phyloP scores from a whole-genome alignment of 352 stramenopile species.

The Globisporangium carolinianum region DNA sequence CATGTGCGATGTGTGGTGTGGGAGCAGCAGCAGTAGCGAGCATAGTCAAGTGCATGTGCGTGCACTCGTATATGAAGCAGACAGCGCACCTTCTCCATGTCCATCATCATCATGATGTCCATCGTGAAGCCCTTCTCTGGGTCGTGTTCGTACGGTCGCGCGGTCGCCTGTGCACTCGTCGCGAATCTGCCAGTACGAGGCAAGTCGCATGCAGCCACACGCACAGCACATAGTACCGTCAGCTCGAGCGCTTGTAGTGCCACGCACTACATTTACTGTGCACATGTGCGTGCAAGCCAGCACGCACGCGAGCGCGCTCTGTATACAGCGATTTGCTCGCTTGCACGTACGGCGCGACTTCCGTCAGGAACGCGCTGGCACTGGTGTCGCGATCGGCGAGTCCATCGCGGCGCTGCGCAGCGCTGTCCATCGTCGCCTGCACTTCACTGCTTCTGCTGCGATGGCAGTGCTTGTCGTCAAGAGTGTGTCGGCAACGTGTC shows the following conservation, averaged over 20 bases:
- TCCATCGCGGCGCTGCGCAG: no score
- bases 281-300: neutral
- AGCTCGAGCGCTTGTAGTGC: no score
- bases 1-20: no score
- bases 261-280: no score
- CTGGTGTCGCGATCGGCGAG: neutral
- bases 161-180: neutral
- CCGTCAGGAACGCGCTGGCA: conserved; percentile 13
- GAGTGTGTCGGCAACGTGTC: no score
- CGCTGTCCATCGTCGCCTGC: no score
- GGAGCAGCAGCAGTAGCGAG: neutral
- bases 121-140: conserved; percentile 83
- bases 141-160: conserved; percentile 59
- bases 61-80: neutral
- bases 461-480: no score
- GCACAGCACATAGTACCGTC: neutral
- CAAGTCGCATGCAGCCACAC: neutral
- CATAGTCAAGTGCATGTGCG: neutral
- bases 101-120: conserved; percentile 91
- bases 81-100: conserved; percentile 64
- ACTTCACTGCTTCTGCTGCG: no score
- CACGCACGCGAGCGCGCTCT: neutral
- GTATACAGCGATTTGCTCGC: no score
- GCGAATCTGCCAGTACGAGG: conserved; percentile 1
- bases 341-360: conserved; percentile 11